A percentile compares a stretch with the other conserved stretches of the same genome.
Evolutionary conservation across 2,329 filamentous ascomycete species (phyloP).

Genomic region (Phaeosphaeriaceae sp.): DNA sequence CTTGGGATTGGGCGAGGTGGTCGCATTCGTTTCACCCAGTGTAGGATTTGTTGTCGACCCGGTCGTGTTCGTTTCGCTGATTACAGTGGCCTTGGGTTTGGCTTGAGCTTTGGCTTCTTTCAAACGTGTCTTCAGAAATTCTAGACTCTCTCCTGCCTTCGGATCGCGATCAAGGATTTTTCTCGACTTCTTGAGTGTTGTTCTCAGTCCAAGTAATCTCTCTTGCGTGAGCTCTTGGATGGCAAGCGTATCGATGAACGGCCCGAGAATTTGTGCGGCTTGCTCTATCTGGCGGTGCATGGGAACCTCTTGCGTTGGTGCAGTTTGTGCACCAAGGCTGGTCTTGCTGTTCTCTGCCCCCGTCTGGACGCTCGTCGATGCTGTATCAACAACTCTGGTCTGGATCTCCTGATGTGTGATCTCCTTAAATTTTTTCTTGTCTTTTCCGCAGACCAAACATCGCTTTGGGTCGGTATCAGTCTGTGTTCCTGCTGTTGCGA

Average conservation of each 20-base stretch:
- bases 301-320: background rate
- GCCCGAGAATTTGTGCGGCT: background rate
- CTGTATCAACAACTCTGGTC: background rate
- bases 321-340: slow-evolving; percentile 1
- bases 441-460: background rate
- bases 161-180: background rate
- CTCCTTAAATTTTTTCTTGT: background rate
- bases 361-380: background rate
- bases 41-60: background rate
- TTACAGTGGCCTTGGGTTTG: too few relatives aligned
- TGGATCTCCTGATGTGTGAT: background rate
- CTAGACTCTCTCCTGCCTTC: too few relatives aligned
- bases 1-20: background rate
- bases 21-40: background rate
- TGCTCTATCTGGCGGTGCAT: background rate
- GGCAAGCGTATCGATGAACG: background rate
- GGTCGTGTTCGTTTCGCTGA: too few relatives aligned
- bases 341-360: background rate
- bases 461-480: background rate
- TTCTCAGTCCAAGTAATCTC: too few relatives aligned
- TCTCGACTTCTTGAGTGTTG: too few relatives aligned
- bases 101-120: too few relatives aligned
- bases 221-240: background rate
- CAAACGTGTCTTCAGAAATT: background rate
- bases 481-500: slow-evolving; percentile 6